Conservation (phyloP, 2,329 filamentous ascomycete species). For the Catunica adiposa region DNA sequence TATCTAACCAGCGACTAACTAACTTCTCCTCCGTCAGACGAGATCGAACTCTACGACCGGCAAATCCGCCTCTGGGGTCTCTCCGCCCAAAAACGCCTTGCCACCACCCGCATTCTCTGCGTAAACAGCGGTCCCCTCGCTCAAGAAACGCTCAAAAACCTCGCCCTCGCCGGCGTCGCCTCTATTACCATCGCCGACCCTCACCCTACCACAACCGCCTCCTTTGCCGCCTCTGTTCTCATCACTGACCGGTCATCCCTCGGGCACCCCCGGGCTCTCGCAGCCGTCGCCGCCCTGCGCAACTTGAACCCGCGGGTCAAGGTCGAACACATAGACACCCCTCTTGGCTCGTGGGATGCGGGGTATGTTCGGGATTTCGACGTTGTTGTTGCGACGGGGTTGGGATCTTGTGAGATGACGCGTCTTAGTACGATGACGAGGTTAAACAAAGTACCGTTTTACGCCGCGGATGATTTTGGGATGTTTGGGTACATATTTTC, state of each 20-base stretch:
- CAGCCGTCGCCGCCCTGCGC: constrained; percentile 59
- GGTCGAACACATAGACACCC: constrained; percentile 37
- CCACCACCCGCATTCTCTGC: constrained; percentile 75
- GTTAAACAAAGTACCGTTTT: constrained; percentile 31
- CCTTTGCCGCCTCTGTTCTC: constrained; percentile 43
- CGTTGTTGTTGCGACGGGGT: constrained; percentile 77
- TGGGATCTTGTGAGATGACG: constrained; percentile 56
- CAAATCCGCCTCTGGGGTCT: constrained; percentile 97
- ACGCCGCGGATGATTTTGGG: constrained; percentile 30
- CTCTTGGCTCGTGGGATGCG: constrained; percentile 30
- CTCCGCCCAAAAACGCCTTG: constrained; percentile 82
- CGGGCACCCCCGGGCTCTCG: constrained; percentile 71
- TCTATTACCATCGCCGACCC: constrained; percentile 68
- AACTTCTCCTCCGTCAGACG: constrained; percentile 43
- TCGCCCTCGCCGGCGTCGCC: constrained; percentile 82
- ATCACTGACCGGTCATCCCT: constrained; percentile 46
- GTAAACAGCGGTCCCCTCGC: constrained; percentile 76
- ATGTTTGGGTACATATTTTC: constrained; percentile 90
- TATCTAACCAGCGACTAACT: background rate
- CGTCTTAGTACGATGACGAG: constrained; percentile 77
- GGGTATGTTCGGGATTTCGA: constrained; percentile 68
- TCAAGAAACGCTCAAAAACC: constrained; percentile 92
- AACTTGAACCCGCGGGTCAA: constrained; percentile 80
- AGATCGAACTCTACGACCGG: constrained; percentile 92
- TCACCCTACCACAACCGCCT: constrained; percentile 65